phyloP scores from a whole-genome alignment of 73 alveolate genomes.

The Urostyla sp. region DNA sequence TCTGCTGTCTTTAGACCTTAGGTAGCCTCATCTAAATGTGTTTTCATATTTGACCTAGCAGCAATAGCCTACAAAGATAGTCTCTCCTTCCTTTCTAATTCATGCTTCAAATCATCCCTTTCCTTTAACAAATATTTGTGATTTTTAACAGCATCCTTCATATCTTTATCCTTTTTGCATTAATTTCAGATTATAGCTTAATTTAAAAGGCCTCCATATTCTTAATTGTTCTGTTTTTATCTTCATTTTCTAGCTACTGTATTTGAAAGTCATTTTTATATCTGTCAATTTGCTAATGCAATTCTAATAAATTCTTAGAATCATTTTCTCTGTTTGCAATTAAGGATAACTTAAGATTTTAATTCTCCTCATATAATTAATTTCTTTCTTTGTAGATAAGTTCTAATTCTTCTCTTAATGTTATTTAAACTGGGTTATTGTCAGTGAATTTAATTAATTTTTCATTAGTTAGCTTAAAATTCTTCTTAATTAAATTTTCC shows the following conservation, averaged over 20 bases:
- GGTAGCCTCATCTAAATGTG: slow-evolving; percentile 65
- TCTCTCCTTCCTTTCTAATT: slow-evolving; percentile 76
- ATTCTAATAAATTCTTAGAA: slow-evolving; percentile 46
- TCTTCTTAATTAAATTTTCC: slow-evolving; percentile 75
- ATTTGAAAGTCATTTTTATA: slow-evolving; percentile 42
- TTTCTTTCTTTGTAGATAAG: slow-evolving; percentile 59
- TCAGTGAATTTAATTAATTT: slow-evolving; percentile 62
- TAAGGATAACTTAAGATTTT: slow-evolving; percentile 44
- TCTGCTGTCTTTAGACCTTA: slow-evolving; percentile 58
- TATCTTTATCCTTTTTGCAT: slow-evolving; percentile 72
- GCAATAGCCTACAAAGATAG: slow-evolving; percentile 80
- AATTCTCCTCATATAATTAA: slow-evolving; percentile 65
- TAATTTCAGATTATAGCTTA: slow-evolving; percentile 67
- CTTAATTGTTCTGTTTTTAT: slow-evolving; percentile 16
- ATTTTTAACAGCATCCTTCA: slow-evolving; percentile 68
- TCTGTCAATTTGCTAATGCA: slow-evolving; percentile 55
- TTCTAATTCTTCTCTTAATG: slow-evolving; percentile 76
- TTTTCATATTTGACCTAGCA: slow-evolving; percentile 75
- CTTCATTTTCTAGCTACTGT: slow-evolving; percentile 22
- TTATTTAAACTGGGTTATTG: slow-evolving; percentile 60
- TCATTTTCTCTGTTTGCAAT: slow-evolving; percentile 52
- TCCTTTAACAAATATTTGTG: slow-evolving; percentile 48
- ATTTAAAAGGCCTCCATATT: slow-evolving; percentile 32
- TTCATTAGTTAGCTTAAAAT: slow-evolving; percentile 65
- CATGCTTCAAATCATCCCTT: slow-evolving; percentile 68